Base-by-base conservation (phyloP, 805 yeast species). In the Sugiyamaella floridensis region DNA sequence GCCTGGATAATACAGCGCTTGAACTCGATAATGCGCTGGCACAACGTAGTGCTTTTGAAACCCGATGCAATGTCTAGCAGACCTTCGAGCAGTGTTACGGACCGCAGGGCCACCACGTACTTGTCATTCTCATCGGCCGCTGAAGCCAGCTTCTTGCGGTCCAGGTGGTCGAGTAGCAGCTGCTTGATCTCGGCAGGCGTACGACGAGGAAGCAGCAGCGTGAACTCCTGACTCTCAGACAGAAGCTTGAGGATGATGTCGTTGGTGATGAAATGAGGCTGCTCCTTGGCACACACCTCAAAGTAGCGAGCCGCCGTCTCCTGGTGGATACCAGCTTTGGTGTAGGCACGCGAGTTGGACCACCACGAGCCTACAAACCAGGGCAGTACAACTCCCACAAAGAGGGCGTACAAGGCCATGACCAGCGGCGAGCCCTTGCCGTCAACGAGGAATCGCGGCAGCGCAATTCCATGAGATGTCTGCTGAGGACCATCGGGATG, bases 401-500 rank as follows among this genome's bases (percentile, higher is more conserved):
- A 67, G 7, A 79, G 58, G 48, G 89, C 80, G 67, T 93, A 93
- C 1, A 79, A 67, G 14, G 84, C 76, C 26, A 86, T 71, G 55
- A 89, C 72, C 19, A 85, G 61, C 2, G 84, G 78, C 4, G 95
- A 83, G 19, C 83, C 82, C 53, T 82, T 76, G 43, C 95, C 89
- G 58, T 89, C 96, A 29, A 95, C 86, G 56, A 93, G 76, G 70
- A 87, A 89, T 66, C 85, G 83, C 32, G 99, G 99, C 59, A 93
- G 72, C 0, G 98, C 99, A 68, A 93, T 89, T 56, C 99, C 99
- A 67, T 89, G 97, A 18, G 85, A 73, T 16, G 85, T 77, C 26
- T 87, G 87, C 69, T 88, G 96, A 43, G 95, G 96, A 43, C 99
- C 99, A 72, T 93, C 99, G 4, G 99, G 99, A 67, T 95, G 96